phyloP scores from a whole-genome alignment of 2,329 filamentous ascomycete species.

The Fusarium sp. region DNA sequence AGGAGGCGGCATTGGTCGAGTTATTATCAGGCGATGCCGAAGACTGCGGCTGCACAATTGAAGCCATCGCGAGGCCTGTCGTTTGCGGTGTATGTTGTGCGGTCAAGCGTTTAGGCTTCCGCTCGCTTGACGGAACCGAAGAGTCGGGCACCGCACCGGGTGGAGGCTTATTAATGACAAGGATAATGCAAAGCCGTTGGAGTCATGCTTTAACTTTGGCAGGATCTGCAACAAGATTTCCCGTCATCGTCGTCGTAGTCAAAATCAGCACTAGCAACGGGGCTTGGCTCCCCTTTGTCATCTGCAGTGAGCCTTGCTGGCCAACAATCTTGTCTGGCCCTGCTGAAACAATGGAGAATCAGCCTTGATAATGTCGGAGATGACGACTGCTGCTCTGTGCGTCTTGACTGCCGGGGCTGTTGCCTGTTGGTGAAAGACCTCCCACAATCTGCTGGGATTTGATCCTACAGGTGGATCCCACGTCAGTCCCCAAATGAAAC shows the following conservation, averaged over 20 bases:
- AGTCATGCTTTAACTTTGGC: neutral
- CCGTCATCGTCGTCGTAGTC: neutral
- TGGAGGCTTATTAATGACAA: conserved; percentile 1
- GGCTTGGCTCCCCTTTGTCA: neutral
- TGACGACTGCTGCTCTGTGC: neutral
- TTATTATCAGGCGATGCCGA: conserved; percentile 16
- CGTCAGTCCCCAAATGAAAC: neutral
- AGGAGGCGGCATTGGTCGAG: conserved; percentile 5
- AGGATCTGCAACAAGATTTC: neutral
- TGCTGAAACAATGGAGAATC: neutral
- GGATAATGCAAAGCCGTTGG: neutral
- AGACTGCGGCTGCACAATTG: conserved; percentile 19
- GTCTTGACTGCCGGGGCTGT: neutral
- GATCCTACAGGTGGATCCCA: neutral
- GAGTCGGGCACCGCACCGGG: neutral
- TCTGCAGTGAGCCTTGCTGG: neutral
- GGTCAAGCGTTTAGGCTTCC: neutral
- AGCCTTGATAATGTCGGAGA: neutral
- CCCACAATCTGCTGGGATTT: neutral
- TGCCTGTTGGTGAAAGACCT: neutral
- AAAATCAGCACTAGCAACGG: neutral
- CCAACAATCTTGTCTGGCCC: neutral
- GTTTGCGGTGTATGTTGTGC: neutral
- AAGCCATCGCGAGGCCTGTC: conserved; percentile 17
- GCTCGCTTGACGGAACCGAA: neutral